Percentiles rank a stretch among this genome's conserved stretches.
Conservation (phyloP, 441 rosid genomes). For the Manihot esculenta region DNA sequence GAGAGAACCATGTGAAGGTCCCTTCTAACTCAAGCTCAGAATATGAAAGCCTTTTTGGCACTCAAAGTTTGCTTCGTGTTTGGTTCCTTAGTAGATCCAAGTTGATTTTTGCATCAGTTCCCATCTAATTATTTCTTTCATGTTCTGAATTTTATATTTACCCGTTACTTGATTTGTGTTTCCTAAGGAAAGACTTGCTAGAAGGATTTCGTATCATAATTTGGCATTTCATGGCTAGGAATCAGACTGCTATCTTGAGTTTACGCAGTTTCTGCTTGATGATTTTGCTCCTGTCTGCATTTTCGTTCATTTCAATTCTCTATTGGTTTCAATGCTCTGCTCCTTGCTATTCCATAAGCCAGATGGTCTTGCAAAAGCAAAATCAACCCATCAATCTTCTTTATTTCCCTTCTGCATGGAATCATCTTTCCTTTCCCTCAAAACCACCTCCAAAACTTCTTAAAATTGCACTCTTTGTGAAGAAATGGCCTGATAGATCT, state of each 20-base stretch:
- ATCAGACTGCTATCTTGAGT: slow-evolving; percentile 34
- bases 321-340: slow-evolving; percentile 45
- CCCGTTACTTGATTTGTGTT: not conserved
- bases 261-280: slow-evolving; percentile 51
- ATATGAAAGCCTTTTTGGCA: not conserved
- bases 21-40: slow-evolving; percentile 19
- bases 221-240: slow-evolving; percentile 46
- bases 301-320: slow-evolving; percentile 58
- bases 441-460: slow-evolving; percentile 44
- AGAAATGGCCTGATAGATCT: slow-evolving; percentile 88
- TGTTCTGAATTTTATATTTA: not conserved
- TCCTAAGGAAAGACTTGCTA: not conserved
- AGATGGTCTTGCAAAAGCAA: slow-evolving; percentile 22
- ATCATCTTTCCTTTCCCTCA: slow-evolving; percentile 51
- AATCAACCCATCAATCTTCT: slow-evolving; percentile 56
- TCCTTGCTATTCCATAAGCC: slow-evolving; percentile 38
- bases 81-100: not conserved
- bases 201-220: slow-evolving; percentile 15
- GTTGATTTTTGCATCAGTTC: not conserved
- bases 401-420: slow-evolving; percentile 66
- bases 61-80: slow-evolving; percentile 1
- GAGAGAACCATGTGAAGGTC: slow-evolving; percentile 32
- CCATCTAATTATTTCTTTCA: not conserved
- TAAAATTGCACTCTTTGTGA: slow-evolving; percentile 77
- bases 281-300: slow-evolving; percentile 42